phyloP scores from a whole-genome alignment of 805 yeast genomes.

The Ogataea paraovalis region DNA sequence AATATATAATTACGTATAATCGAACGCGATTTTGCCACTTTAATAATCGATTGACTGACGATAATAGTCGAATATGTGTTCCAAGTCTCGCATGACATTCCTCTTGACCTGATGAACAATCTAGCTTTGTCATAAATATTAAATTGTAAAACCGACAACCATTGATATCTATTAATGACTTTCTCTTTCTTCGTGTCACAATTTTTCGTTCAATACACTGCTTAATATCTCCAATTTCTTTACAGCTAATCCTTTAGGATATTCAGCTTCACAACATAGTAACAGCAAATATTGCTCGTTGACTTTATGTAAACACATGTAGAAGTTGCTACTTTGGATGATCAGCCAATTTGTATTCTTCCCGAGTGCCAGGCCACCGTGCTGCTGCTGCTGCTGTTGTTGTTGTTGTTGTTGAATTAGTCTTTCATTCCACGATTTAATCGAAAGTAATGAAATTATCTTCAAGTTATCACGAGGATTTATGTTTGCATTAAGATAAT shows the following conservation, averaged over 20 bases:
- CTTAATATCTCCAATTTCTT: conserved; percentile 21
- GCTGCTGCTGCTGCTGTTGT: no score
- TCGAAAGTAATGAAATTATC: conserved; percentile 27
- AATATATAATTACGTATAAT: no score
- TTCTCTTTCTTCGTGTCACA: conserved; percentile 5
- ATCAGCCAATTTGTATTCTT: conserved; percentile 22
- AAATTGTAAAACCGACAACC: no score
- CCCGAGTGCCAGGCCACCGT: neutral
- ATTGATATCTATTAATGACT: no score
- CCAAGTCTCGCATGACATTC: no score
- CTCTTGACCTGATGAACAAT: no score
- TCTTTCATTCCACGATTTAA: conserved; percentile 26
- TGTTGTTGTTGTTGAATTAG: conserved; percentile 1
- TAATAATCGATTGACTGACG: no score
- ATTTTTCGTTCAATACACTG: conserved; percentile 4
- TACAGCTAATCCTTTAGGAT: conserved; percentile 30
- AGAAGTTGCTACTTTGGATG: conserved; percentile 21
- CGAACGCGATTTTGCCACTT: no score
- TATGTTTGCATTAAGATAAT: conserved; percentile 27
- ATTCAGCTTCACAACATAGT: conserved; percentile 24
- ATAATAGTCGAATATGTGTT: no score
- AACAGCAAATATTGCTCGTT: conserved; percentile 23
- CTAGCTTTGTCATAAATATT: no score
- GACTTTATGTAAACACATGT: conserved; percentile 20
- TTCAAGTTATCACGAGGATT: conserved; percentile 30